These are phyloP conservation scores for Cocos nucifera DNA, from an alignment of 176 grass and related monocot genomes.

Conservation along the genomic window DNA sequence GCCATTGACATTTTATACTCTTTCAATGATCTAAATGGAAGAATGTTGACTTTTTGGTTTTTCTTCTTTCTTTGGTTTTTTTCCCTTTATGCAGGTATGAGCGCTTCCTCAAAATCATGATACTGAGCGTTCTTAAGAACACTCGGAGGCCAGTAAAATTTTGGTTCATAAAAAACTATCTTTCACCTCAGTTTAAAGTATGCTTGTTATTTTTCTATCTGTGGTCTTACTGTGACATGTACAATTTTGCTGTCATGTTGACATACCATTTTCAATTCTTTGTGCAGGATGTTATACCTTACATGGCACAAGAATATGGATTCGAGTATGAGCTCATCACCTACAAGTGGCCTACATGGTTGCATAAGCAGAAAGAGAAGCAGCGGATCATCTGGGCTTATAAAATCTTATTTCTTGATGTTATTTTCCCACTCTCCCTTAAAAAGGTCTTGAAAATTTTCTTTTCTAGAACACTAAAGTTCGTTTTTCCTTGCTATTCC, in stretches of 20 bases:
- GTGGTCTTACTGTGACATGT: neutral
- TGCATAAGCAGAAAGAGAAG: constrained; percentile 99
- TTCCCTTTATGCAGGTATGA: constrained; percentile 63
- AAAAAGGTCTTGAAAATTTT: constrained; percentile 47
- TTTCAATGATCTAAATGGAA: too few species aligned
- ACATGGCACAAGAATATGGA: constrained; percentile 85
- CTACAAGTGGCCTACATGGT: constrained; percentile 99
- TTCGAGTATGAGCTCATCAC: constrained; percentile 95
- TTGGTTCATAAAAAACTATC: constrained; percentile 99
- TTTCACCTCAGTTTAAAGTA: constrained; percentile 99
- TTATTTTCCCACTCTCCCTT: constrained; percentile 94
- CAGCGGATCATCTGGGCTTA: constrained; percentile 99
- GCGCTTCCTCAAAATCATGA: constrained; percentile 98
- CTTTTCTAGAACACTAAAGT: neutral
- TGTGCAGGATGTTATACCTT: constrained; percentile 85
- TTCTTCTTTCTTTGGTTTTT: neutral
- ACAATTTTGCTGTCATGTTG: too few species aligned
- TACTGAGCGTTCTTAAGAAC: constrained; percentile 92
- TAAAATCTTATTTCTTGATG: constrained; percentile 99
- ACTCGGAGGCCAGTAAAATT: constrained; percentile 93
- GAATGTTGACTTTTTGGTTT: too few species aligned
- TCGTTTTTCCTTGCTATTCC: too few species aligned
- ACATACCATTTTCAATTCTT: neutral
- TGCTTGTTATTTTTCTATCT: constrained; percentile 5
- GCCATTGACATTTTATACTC: too few species aligned